A percentile compares a stretch with the other conserved stretches of the same genome.
phyloP scores from a whole-genome alignment of 306 rosid genomes.

The Malus fusca region DNA sequence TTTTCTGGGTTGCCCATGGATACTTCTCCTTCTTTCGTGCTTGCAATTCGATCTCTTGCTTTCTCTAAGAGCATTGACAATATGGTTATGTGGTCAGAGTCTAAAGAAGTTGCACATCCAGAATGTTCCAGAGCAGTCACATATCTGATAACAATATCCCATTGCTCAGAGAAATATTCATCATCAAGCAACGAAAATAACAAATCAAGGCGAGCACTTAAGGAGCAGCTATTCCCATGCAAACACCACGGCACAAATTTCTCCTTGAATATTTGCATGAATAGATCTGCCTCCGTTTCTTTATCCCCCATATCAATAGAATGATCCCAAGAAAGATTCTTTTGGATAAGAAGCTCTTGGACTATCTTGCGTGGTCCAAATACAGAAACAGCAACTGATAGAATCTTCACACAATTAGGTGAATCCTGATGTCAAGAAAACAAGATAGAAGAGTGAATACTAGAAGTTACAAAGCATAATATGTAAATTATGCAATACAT shows the following conservation, averaged over 20 bases:
- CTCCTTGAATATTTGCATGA: conserved; percentile 65
- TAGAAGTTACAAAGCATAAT: neutral
- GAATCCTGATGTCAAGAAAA: conserved; percentile 52
- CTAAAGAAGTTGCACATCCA: conserved; percentile 30
- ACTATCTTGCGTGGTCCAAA: conserved; percentile 74
- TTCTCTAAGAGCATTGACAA: conserved; percentile 69
- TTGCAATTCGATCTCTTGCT: conserved; percentile 45
- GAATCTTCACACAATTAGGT: conserved; percentile 53
- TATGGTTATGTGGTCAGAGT: conserved; percentile 45
- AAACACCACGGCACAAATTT: conserved; percentile 89
- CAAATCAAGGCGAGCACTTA: conserved; percentile 62
- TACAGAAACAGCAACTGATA: conserved; percentile 57
- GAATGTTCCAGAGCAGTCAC: conserved; percentile 40
- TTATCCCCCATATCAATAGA: conserved; percentile 26
- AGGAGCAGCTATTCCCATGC: conserved; percentile 39
- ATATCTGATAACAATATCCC: conserved; percentile 57
- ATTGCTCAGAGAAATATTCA: conserved; percentile 73
- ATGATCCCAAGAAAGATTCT: conserved; percentile 28
- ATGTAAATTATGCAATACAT: neutral
- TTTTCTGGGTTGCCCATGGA: conserved; percentile 35
- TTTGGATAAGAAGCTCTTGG: conserved; percentile 43
- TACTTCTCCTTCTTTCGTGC: conserved; percentile 35
- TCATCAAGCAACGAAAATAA: conserved; percentile 73
- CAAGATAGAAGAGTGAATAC: conserved; percentile 10
- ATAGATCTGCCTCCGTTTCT: conserved; percentile 35